Base-by-base conservation (phyloP, 2,329 filamentous ascomycete genomes). In the Ophiobolus disseminans region DNA sequence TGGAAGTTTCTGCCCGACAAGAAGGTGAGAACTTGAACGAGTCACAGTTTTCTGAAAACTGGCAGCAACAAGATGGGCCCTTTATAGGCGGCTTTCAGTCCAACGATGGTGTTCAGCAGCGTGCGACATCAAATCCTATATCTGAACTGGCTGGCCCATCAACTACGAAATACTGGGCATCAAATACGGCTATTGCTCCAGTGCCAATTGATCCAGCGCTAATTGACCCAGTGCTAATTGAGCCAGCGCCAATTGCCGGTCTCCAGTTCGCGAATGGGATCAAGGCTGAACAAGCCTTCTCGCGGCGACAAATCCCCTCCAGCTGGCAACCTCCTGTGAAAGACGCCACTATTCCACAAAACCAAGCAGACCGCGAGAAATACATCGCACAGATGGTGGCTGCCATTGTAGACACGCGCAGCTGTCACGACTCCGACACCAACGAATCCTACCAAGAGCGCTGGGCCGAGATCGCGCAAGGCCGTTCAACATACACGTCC, bases 311-410 rank as follows among this genome's bases (percentile, higher is more conserved):
- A 31, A n/a, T 31, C 14, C 7, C 5, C 11, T n/a, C 39, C 8
- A 25, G 40, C 40, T 54, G 43, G 48, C 36, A 16, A 23, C 40
- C 35, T 34, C 46, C 26, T 16, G 20, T 17, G 3, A 25, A 41
- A 30, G 47, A 54, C 30, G 2, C n/a, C 6, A 52, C 40, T 0
- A 31, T 52, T 13, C 48, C 52, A 20, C 11, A 23, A 3, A 48
- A 36, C 19, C 21, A 43, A 17, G 4, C 5, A 1, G 28, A 45
- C 11, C 45, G 48, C 28, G 25, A 26, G 9, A 2, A 32, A 13
- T 52, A 48, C 14, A 37, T 52, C 3, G 14, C 21, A 14, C 35
- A 16, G 11, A 23, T 48, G 3, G 20, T 40, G 14, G 35, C 42
- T 5, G 49, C 49, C n/a, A 48, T 44, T 20, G 13, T 26, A 11